Evolutionary conservation across 2,329 filamentous ascomycete genomes (phyloP).

Genomic region (Calonectria hawksworthii): DNA sequence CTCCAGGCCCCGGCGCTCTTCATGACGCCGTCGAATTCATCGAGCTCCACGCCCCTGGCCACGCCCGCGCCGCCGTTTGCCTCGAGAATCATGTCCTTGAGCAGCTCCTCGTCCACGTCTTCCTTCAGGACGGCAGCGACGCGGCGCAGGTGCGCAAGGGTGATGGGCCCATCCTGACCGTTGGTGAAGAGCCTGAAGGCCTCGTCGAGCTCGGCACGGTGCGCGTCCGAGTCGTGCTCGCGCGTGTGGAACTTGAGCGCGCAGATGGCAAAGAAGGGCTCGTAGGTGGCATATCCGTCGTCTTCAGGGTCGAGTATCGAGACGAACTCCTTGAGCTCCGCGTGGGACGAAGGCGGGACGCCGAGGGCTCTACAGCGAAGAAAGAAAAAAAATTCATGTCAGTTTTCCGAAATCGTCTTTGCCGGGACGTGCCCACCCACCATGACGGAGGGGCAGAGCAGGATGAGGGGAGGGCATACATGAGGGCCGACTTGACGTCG

Average conservation of each 20-base stretch:
- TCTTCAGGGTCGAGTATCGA: conserved; percentile 86
- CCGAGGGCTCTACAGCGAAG: conserved; percentile 78
- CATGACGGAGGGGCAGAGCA: not conserved
- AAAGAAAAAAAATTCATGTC: not conserved
- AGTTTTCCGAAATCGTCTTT: not conserved
- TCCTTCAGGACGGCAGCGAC: conserved; percentile 88
- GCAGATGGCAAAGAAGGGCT: conserved; percentile 87
- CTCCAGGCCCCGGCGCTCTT: conserved; percentile 85
- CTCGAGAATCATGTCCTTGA: conserved; percentile 95
- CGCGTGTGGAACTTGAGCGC: conserved; percentile 84
- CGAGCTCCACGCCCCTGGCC: conserved; percentile 77
- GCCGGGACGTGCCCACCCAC: not conserved
- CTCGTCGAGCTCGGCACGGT: conserved; percentile 79
- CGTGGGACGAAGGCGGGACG: conserved; percentile 72
- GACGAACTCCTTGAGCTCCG: conserved; percentile 82
- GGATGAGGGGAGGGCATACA: conserved; percentile 66
- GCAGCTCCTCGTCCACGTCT: conserved; percentile 83
- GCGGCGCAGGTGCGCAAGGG: conserved; percentile 80
- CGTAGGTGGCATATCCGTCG: conserved; percentile 83
- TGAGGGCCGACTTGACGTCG: conserved; percentile 79
- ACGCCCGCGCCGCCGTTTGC: conserved; percentile 86
- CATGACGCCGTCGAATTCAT: conserved; percentile 92
- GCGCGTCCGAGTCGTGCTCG: conserved; percentile 66
- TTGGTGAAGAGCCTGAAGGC: conserved; percentile 87
- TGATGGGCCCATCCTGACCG: conserved; percentile 72